A percentile compares a stretch with the other conserved stretches of the same genome.
These are phyloP conservation scores for Pulveroboletus sp. DNA, from an alignment of 768 basidiomycete species.

Conservation along the genomic window DNA sequence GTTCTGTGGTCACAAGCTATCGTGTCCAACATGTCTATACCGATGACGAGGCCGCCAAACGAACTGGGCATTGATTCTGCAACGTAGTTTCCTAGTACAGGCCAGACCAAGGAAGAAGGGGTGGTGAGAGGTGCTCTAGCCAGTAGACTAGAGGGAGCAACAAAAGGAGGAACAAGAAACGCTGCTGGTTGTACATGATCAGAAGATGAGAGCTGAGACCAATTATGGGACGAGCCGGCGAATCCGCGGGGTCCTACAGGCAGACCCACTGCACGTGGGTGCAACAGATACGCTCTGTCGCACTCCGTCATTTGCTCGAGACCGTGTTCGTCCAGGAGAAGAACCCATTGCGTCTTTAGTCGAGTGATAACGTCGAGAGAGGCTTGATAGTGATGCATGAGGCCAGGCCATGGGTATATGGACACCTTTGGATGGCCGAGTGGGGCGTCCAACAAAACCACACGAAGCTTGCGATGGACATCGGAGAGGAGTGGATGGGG, in stretches of 20 bases:
- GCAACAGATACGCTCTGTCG: conserved; percentile 38
- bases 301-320: conserved; percentile 32
- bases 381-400: conserved; percentile 21
- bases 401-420: conserved; percentile 30
- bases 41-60: conserved; percentile 38
- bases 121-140: conserved; percentile 14
- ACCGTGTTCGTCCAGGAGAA: conserved; percentile 48
- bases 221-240: conserved; percentile 18
- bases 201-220: conserved; percentile 32
- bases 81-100: conserved; percentile 20
- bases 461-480: conserved; percentile 34
- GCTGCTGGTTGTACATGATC: conserved; percentile 35
- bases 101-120: conserved; percentile 22
- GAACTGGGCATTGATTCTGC: conserved; percentile 27
- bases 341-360: conserved; percentile 44
- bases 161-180: conserved; percentile 60
- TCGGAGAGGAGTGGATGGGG: conserved; percentile 34
- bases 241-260: conserved; percentile 42
- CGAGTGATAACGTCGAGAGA: conserved; percentile 36
- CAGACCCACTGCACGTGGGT: conserved; percentile 33
- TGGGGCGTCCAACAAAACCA: conserved; percentile 25
- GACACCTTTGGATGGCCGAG: conserved; percentile 40
- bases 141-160: conserved; percentile 35
- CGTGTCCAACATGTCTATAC: conserved; percentile 3
- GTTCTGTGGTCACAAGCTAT: not conserved